Evolutionary conservation across 2,329 filamentous ascomycete genomes (phyloP), one percentile per base, ranked within the genome.

Genomic region (Fusarium camptoceras): DNA sequence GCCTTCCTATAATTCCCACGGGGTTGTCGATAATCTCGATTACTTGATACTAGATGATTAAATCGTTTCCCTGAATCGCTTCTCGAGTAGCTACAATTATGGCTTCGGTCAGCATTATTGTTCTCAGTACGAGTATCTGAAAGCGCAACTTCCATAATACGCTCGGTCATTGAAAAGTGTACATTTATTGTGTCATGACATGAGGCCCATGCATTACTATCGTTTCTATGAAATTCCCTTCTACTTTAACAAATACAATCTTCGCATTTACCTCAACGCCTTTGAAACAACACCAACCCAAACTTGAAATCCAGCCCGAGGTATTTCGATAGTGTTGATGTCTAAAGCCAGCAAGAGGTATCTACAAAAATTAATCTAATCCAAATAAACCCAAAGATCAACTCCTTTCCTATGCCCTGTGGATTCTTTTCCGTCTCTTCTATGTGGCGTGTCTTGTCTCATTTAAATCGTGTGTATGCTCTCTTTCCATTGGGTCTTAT

Each of bases 401-500:
- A 24, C 30, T 15, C 42, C 31, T 46, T 18, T 31, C n/a, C 14
- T 48, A 7, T 34, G n/a, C 5, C 30, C 16, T 25, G 10, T 44
- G 14, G 43, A 30, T 42, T n/a, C 43, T 12, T 20, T 30, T 34
- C 31, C 53, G 12, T 48, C 24, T 59, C 25, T 41, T 41, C 30
- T 37, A 47, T 54, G n/a, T 54, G 27, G 27, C 22, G 34, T 70
- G 30, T 58, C 44, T n/a, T 54, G 31, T 43, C 56, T 55, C 59
- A 18, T 69, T 37, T 55, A 24, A 51, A 59, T 73, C 51, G 48
- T 73, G 34, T 55, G 28, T 55, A 31, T 59, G 3, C 31, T 15
- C 59, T 18, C 15, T 39, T 51, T 34, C 22, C 54, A 39, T 16
- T n/a, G 8, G 28, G n/a, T 62, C 24, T 42, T 66, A 68, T 43